A percentile compares a stretch with the other conserved stretches of the same genome.
These are phyloP conservation scores for Sordariomycetes sp. DNA, from an alignment of 2,329 filamentous ascomycete species.

Conservation along the genomic window DNA sequence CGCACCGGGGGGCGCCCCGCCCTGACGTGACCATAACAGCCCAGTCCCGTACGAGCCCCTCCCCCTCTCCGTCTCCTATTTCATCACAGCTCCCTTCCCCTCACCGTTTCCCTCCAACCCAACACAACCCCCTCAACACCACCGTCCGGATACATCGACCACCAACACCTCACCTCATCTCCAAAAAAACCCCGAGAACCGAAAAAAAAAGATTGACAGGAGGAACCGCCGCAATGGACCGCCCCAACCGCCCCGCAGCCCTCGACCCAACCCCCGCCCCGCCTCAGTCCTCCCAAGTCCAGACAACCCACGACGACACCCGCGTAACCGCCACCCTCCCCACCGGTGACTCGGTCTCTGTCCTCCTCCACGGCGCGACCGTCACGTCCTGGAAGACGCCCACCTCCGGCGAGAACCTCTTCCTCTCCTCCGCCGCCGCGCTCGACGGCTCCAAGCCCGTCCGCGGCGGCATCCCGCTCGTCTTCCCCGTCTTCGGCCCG, in stretches of 20 bases:
- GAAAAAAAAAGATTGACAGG: background rate
- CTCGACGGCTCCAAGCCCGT: constrained; percentile 84
- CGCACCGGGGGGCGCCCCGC: background rate
- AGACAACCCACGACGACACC: constrained; percentile 56
- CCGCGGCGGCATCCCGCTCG: constrained; percentile 79
- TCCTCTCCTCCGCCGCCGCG: constrained; percentile 66
- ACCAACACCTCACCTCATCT: background rate
- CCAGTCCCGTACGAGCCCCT: background rate
- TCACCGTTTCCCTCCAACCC: too few relatives aligned
- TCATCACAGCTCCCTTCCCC: too few relatives aligned
- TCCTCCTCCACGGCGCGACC: constrained; percentile 85
- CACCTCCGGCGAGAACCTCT: constrained; percentile 68
- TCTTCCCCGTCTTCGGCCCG: constrained; percentile 90
- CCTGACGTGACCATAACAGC: background rate
- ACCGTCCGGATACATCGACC: too few relatives aligned
- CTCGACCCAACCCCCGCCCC: constrained; percentile 61
- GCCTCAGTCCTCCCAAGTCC: constrained; percentile 64
- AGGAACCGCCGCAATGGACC: constrained; percentile 53
- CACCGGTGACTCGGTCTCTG: constrained; percentile 72
- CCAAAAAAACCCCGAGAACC: background rate
- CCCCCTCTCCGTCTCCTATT: too few relatives aligned
- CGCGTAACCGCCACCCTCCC: constrained; percentile 70
- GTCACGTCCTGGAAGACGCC: constrained; percentile 87
- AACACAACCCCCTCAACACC: too few relatives aligned
- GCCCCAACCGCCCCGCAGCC: constrained; percentile 69